phyloP scores from a whole-genome alignment of 148 eudicot genomes.

The Chenopodium album region DNA sequence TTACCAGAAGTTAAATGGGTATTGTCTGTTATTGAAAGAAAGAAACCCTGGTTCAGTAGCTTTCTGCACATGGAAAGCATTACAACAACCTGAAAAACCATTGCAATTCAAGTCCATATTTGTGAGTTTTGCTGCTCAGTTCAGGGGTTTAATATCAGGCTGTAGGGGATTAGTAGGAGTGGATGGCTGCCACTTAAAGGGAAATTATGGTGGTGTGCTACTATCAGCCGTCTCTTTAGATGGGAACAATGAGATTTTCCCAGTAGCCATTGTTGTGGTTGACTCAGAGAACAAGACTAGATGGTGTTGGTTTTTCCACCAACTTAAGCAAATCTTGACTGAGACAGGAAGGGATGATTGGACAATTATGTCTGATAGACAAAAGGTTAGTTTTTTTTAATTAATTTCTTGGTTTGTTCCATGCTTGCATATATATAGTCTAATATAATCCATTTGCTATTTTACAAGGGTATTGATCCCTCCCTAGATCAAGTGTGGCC shows the following conservation, averaged over 20 bases:
- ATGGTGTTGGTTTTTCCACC: background rate
- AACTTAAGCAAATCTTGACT: background rate
- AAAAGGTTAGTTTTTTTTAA: background rate
- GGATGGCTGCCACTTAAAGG: background rate
- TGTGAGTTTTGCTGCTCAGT: too few relatives aligned
- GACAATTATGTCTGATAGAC: background rate
- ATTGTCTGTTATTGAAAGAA: too few relatives aligned
- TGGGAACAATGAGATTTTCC: background rate
- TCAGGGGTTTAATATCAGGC: too few relatives aligned
- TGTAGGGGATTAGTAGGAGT: too few relatives aligned
- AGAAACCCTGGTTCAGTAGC: too few relatives aligned
- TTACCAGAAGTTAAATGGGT: too few relatives aligned
- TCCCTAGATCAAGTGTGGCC: too few relatives aligned
- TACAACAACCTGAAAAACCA: too few relatives aligned
- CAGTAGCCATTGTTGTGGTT: background rate
- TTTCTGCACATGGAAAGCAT: too few relatives aligned
- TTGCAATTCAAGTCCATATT: too few relatives aligned
- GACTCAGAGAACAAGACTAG: background rate
- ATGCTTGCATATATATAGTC: background rate
- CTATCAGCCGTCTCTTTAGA: background rate
- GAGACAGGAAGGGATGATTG: background rate
- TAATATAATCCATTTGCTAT: background rate
- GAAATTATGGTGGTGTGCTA: background rate
- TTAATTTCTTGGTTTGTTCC: background rate
- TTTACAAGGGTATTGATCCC: too few relatives aligned